Conservation (phyloP, 371 early-diverging fungal species). For the Apophysomyces variabilis region DNA sequence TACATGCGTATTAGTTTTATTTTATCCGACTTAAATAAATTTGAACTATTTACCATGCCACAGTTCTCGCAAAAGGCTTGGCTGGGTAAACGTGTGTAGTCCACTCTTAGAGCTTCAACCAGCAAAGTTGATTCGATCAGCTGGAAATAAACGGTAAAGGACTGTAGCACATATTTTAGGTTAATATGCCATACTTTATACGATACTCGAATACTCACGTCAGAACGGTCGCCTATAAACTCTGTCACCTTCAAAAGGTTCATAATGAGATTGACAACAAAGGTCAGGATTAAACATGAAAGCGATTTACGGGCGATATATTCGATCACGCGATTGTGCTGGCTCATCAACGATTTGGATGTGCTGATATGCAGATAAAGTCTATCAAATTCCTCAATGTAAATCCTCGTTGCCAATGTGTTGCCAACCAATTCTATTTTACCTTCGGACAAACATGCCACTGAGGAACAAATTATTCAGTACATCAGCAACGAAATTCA, state of each 20-base stretch:
- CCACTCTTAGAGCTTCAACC: conserved; percentile 49
- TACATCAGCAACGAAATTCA: conserved; percentile 48
- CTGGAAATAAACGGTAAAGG: conserved; percentile 48
- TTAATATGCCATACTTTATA: background rate
- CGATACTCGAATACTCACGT: conserved; percentile 29
- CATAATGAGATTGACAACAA: conserved; percentile 46
- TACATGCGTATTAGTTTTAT: conserved; percentile 4
- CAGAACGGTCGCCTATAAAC: conserved; percentile 45
- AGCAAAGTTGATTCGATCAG: conserved; percentile 47
- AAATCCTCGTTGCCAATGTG: background rate
- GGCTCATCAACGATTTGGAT: conserved; percentile 38
- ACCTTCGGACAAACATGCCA: conserved; percentile 57
- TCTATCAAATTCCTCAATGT: conserved; percentile 18
- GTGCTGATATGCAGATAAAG: conserved; percentile 40
- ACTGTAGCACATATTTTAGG: conserved; percentile 18
- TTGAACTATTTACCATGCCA: conserved; percentile 34
- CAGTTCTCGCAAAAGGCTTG: conserved; percentile 46
- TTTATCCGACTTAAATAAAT: conserved; percentile 3
- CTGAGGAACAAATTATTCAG: conserved; percentile 48
- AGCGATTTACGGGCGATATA: conserved; percentile 53
- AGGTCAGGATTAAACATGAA: conserved; percentile 40
- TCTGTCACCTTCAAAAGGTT: conserved; percentile 45
- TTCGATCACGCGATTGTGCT: conserved; percentile 42
- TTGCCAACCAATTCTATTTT: conserved; percentile 1
- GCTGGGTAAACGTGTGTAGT: conserved; percentile 31